A percentile compares a stretch with the other conserved stretches of the same genome.
These are phyloP conservation scores for Kandelia obovata DNA, from an alignment of 345 rosid species.

Conservation along the genomic window DNA sequence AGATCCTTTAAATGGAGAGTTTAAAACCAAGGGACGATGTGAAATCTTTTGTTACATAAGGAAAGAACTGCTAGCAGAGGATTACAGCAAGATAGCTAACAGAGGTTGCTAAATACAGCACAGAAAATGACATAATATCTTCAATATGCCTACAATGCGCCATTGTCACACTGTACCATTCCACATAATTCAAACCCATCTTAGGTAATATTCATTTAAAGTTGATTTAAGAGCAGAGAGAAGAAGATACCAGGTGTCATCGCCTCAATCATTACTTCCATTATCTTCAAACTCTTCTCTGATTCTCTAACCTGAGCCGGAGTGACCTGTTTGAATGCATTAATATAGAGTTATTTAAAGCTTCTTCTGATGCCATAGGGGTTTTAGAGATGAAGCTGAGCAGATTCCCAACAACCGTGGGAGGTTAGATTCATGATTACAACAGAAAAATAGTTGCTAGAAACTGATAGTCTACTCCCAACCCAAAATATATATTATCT, in stretches of 20 bases:
- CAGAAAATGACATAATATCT: not conserved
- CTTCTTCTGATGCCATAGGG: not conserved
- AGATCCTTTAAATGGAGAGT: not conserved
- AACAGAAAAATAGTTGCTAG: not conserved
- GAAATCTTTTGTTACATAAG: not conserved
- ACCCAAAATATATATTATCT: slow-evolving; percentile 1
- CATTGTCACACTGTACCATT: not conserved
- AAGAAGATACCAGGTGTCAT: slow-evolving; percentile 80
- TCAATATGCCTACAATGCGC: not conserved
- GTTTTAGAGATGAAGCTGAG: slow-evolving; percentile 1
- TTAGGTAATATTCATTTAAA: slow-evolving; percentile 9
- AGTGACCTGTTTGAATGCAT: slow-evolving; percentile 48
- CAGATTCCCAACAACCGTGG: not conserved
- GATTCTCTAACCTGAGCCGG: slow-evolving; percentile 95
- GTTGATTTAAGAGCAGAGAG: slow-evolving; percentile 7
- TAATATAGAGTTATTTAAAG: slow-evolving; percentile 1
- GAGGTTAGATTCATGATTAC: not conserved
- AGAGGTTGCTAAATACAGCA: not conserved
- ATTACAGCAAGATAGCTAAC: not conserved
- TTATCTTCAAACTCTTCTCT: slow-evolving; percentile 73
- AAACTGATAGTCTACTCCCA: not conserved
- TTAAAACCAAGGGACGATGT: not conserved
- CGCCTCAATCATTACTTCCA: slow-evolving; percentile 90
- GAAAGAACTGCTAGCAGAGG: not conserved
- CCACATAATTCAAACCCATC: not conserved